Evolutionary conservation across 2,329 filamentous ascomycete genomes (phyloP).

Genomic region (Botrytis porri): DNA sequence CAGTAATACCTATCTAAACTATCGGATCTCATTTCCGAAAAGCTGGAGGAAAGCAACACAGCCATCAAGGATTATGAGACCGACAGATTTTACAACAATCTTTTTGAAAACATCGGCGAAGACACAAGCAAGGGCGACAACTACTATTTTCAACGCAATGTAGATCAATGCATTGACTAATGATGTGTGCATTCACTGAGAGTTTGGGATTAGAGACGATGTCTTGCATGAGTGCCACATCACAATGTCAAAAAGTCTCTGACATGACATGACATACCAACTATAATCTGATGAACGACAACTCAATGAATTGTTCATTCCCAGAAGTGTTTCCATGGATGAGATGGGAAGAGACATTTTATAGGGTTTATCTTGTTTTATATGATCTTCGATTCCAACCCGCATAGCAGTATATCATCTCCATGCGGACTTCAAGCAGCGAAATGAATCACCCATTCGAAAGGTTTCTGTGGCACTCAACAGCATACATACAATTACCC

Average conservation of each 20-base stretch:
- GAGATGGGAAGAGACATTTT: not conserved
- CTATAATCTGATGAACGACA: not conserved
- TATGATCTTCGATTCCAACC: not conserved
- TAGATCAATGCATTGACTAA: constrained; percentile 1
- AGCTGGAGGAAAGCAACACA: not conserved
- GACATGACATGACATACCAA: not conserved
- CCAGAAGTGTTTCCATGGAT: not conserved
- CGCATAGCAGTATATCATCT: not conserved
- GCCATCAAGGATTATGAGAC: constrained; percentile 11
- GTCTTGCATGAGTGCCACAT: not conserved
- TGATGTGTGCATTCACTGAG: not conserved
- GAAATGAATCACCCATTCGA: not conserved
- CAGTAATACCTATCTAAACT: too few relatives aligned
- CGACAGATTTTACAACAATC: not conserved
- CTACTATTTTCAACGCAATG: not conserved
- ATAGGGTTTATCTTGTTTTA: not conserved
- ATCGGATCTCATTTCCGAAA: constrained; percentile 11
- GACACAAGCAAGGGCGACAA: constrained; percentile 10
- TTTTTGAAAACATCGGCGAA: not conserved
- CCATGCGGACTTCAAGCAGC: not conserved
- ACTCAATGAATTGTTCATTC: not conserved
- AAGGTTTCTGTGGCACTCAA: not conserved
- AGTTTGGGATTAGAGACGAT: not conserved
- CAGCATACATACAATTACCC: not conserved
- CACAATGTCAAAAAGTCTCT: not conserved